Evolutionary conservation across 768 basidiomycete genomes (phyloP).

Genomic region (Tulasnella sp.): DNA sequence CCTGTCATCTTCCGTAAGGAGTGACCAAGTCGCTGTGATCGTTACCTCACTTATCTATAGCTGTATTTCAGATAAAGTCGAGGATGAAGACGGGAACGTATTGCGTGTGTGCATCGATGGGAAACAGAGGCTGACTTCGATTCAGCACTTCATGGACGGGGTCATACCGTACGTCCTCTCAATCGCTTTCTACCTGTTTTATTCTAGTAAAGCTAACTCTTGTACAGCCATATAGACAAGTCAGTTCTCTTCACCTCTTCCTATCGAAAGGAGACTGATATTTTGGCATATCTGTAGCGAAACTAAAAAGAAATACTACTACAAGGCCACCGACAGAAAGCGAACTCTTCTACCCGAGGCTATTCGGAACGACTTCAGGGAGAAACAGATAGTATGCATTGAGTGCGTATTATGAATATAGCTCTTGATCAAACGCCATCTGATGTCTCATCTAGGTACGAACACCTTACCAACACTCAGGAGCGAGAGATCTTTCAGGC

Average conservation of each 20-base stretch:
- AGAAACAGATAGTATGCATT: constrained; percentile 72
- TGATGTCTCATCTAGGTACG: constrained; percentile 29
- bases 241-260: constrained; percentile 36
- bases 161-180: constrained; percentile 35
- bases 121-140: constrained; percentile 67
- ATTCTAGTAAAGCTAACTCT: not conserved
- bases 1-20: constrained; percentile 60
- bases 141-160: constrained; percentile 32
- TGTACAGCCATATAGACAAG: constrained; percentile 45
- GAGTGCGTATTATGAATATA: constrained; percentile 29
- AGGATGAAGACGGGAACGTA: constrained; percentile 30
- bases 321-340: constrained; percentile 27
- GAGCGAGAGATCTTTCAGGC: constrained; percentile 69
- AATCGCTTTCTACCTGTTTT: not conserved
- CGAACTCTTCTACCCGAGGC: constrained; percentile 38
- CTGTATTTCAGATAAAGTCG: constrained; percentile 4
- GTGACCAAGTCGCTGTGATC: constrained; percentile 26
- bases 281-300: constrained; percentile 5
- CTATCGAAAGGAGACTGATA: constrained; percentile 38
- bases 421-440: not conserved
- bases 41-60: constrained; percentile 33
- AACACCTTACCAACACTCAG: constrained; percentile 41
- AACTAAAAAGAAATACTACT: constrained; percentile 44
- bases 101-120: constrained; percentile 43
- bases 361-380: constrained; percentile 48